Evolutionary conservation across 805 yeast genomes (phyloP).

Genomic region (Candida peoriensis): DNA sequence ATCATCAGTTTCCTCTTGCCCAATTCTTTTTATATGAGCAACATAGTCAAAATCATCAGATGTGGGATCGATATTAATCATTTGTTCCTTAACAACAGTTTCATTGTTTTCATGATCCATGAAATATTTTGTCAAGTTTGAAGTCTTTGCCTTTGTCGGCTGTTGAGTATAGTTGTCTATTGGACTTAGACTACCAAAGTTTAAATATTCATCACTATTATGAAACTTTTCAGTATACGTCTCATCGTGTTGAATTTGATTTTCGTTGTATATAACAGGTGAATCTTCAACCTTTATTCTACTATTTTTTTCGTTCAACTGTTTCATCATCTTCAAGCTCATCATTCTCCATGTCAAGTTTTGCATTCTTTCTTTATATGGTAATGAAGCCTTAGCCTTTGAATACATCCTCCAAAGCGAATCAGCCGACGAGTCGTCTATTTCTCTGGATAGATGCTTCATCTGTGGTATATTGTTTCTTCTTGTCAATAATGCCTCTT

Average conservation of each 20-base stretch:
- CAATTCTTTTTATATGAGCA: constrained; percentile 56
- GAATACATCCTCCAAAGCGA: constrained; percentile 80
- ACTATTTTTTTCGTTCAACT: constrained; percentile 2
- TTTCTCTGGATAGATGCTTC: constrained; percentile 12
- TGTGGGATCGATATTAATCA: constrained; percentile 36
- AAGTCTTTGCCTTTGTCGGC: constrained; percentile 10
- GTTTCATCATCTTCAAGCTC: constrained; percentile 38
- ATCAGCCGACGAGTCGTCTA: constrained; percentile 40
- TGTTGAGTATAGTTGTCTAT: neutral
- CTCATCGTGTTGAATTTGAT: neutral
- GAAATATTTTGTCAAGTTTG: constrained; percentile 23
- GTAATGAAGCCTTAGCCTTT: constrained; percentile 67
- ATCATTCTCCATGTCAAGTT: constrained; percentile 87
- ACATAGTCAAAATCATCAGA: constrained; percentile 58
- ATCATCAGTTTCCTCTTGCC: constrained; percentile 31
- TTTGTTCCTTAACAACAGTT: neutral
- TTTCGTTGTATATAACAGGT: neutral
- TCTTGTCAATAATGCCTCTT: no score
- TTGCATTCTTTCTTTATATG: constrained; percentile 73
- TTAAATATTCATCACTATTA: constrained; percentile 21
- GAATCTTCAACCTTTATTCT: constrained; percentile 4
- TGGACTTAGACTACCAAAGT: constrained; percentile 10
- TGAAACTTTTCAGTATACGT: constrained; percentile 3
- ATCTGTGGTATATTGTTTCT: no score
- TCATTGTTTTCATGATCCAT: constrained; percentile 3